Conservation (phyloP, 228 moss, liverwort and hornwort species). For the Sphagnum magellanicum region DNA sequence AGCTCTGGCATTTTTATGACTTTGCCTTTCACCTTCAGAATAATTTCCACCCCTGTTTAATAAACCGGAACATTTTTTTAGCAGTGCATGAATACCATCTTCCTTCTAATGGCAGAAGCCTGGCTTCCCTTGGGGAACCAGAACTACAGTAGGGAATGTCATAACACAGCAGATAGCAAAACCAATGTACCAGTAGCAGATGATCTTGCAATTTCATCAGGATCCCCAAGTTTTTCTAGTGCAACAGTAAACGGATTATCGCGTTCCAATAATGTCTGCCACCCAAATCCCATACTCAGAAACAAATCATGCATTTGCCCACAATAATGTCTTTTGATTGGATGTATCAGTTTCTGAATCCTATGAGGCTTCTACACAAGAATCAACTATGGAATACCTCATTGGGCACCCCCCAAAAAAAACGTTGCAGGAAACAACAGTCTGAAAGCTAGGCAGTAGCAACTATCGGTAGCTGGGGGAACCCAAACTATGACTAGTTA, state of each 20-base stretch:
- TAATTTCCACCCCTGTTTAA: constrained; percentile 23
- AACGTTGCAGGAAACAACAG: background rate
- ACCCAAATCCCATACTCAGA: too few species aligned
- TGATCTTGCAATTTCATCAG: constrained; percentile 4
- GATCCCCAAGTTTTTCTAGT: constrained; percentile 8
- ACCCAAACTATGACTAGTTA: too few species aligned
- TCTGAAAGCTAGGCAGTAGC: too few species aligned
- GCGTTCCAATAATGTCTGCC: constrained; percentile 14
- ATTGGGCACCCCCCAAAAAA: too few species aligned
- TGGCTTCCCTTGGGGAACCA: too few species aligned
- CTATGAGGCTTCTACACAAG: background rate
- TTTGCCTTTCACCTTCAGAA: constrained; percentile 6
- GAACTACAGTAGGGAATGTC: too few species aligned
- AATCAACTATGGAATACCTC: too few species aligned
- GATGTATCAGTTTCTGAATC: background rate
- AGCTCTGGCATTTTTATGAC: constrained; percentile 13
- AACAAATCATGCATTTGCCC: background rate
- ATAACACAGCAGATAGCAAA: too few species aligned
- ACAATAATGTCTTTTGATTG: background rate
- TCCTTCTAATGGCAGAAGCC: too few species aligned
- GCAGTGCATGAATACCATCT: too few species aligned
- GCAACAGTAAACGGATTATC: constrained; percentile 23
- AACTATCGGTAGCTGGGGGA: too few species aligned
- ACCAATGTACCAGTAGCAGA: constrained; percentile 11
- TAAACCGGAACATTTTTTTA: too few species aligned